phyloP scores from a whole-genome alignment of 1,139 yeast genomes.

The Blastobotrys apis region DNA sequence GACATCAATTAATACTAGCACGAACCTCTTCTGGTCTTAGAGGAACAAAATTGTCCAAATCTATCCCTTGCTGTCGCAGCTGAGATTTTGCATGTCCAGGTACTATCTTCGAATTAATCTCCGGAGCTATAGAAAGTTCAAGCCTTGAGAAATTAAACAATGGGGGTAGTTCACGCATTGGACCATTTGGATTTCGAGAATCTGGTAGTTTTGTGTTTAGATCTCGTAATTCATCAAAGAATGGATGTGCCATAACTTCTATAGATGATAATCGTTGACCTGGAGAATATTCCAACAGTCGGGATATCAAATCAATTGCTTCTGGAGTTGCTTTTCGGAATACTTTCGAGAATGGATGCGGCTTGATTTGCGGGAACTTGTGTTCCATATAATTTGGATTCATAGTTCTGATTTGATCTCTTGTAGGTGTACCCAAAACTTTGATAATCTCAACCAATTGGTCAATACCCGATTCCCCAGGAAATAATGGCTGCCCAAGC shows the following conservation, averaged over 20 bases:
- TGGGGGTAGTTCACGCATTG: slow-evolving; percentile 39
- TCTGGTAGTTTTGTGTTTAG: slow-evolving; percentile 52
- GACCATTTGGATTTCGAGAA: slow-evolving; percentile 37
- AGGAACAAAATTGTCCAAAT: slow-evolving; percentile 37
- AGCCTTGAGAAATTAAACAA: slow-evolving; percentile 38
- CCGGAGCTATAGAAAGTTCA: slow-evolving; percentile 41
- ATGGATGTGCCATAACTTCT: slow-evolving; percentile 63
- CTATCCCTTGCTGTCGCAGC: slow-evolving; percentile 33
- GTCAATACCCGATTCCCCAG: slow-evolving; percentile 97
- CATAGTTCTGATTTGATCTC: slow-evolving; percentile 91
- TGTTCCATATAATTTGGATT: slow-evolving; percentile 97
- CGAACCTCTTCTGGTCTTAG: slow-evolving; percentile 34
- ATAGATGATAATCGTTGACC: slow-evolving; percentile 63
- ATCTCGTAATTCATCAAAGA: slow-evolving; percentile 70
- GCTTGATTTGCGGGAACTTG: slow-evolving; percentile 91
- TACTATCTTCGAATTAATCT: slow-evolving; percentile 36
- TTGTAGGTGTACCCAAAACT: slow-evolving; percentile 90
- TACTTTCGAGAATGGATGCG: slow-evolving; percentile 82
- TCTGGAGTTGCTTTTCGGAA: slow-evolving; percentile 63
- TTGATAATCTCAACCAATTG: slow-evolving; percentile 96
- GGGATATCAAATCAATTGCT: slow-evolving; percentile 57
- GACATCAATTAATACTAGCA: slow-evolving; percentile 6
- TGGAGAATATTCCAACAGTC: slow-evolving; percentile 73
- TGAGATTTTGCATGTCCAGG: slow-evolving; percentile 39
- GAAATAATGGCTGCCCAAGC: slow-evolving; percentile 93